phyloP scores from a whole-genome alignment of 1,139 yeast species.

The Yamadazyma kanchanaburiensis region DNA sequence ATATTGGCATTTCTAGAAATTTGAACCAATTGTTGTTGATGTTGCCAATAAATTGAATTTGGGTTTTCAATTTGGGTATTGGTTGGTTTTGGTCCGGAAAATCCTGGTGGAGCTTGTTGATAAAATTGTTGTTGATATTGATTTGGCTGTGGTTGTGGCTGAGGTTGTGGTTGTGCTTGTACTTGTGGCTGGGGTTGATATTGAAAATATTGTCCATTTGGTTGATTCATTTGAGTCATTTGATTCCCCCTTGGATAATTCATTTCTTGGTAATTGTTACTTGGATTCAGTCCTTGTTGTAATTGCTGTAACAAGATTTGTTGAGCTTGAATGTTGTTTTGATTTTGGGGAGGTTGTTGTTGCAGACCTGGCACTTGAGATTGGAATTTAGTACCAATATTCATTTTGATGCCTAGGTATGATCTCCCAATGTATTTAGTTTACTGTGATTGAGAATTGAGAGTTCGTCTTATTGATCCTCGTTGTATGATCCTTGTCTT shows the following conservation, averaged over 20 bases:
- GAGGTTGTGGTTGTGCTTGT: constrained; percentile 3
- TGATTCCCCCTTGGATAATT: constrained; percentile 1
- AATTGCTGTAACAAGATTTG: constrained; percentile 45
- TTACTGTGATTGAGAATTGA: no score
- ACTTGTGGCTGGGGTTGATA: constrained; percentile 2
- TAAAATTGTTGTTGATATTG: constrained; percentile 17
- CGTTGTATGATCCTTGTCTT: no score
- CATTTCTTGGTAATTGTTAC: constrained; percentile 3
- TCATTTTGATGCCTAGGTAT: no score
- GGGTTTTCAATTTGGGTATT: constrained; percentile 45
- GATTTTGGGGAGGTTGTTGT: constrained; percentile 16
- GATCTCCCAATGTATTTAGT: no score
- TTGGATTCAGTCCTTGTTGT: constrained; percentile 31
- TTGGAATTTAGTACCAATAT: constrained; percentile 29
- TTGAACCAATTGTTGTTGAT: constrained; percentile 78
- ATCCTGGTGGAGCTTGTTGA: constrained; percentile 12
- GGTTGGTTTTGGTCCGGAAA: constrained; percentile 26
- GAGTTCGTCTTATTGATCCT: no score
- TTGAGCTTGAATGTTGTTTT: constrained; percentile 38
- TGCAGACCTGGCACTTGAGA: constrained; percentile 15
- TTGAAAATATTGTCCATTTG: no score
- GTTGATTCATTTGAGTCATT: neutral
- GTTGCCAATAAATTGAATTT: constrained; percentile 73
- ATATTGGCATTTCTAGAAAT: constrained; percentile 68
- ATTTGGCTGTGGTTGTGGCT: constrained; percentile 10